These are phyloP conservation scores for Phtheirospermum japonicum DNA, from an alignment of 257 asterid genomes.

Conservation along the genomic window DNA sequence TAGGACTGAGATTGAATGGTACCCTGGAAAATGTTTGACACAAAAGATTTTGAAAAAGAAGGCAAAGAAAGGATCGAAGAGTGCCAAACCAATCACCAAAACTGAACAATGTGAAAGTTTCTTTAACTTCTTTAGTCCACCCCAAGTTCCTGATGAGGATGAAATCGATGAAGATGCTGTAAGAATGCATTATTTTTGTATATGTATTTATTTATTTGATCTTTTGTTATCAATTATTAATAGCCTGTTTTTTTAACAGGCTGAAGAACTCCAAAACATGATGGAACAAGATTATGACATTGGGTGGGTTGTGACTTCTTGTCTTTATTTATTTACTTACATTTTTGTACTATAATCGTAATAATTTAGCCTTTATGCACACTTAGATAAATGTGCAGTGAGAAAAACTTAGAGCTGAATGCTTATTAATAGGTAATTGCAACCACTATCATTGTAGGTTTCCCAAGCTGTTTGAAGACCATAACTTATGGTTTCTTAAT, in stretches of 20 bases:
- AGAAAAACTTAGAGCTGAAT: background rate
- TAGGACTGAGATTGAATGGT: constrained; percentile 87
- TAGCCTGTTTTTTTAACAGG: constrained; percentile 39
- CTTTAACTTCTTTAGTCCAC: constrained; percentile 93
- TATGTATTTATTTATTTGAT: background rate
- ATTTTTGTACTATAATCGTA: background rate
- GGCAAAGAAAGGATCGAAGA: constrained; percentile 85
- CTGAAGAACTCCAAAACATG: constrained; percentile 73
- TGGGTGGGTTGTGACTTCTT: constrained; percentile 47
- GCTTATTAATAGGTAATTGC: no score
- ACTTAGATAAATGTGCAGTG: background rate
- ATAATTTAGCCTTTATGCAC: background rate
- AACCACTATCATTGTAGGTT: no score
- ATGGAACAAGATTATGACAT: constrained; percentile 90
- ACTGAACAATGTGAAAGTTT: constrained; percentile 85
- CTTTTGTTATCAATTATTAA: background rate
- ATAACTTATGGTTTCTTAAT: no score
- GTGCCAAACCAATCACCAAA: constrained; percentile 64
- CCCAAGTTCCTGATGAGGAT: constrained; percentile 75
- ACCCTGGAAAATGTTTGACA: constrained; percentile 73
- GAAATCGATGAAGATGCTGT: constrained; percentile 88
- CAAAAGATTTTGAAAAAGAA: constrained; percentile 78
- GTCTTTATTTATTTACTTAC: background rate
- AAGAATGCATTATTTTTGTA: constrained; percentile 29
- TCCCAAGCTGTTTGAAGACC: no score